Evolutionary conservation across 2,329 filamentous ascomycete genomes (phyloP), one percentile per base, ranked within the genome.

Genomic region (Colletotrichum graminicola): DNA sequence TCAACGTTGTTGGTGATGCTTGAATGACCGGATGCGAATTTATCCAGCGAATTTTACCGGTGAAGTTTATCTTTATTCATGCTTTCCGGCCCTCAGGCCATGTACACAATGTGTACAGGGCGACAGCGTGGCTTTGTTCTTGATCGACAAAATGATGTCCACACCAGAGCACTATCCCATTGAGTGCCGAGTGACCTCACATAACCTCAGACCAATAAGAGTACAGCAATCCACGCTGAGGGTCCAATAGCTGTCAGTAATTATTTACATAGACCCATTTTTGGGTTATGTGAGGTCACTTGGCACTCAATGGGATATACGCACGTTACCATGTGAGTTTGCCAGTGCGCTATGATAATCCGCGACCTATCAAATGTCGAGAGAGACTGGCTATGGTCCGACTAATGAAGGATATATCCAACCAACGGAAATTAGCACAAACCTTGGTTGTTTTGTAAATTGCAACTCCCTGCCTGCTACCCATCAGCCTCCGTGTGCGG

Each of bases 31-130:
- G 59, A 23, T 39, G 26, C 41, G 54, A 60, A 68, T 74, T 74
- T 73, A 74, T 43, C 69, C 69, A 74, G 63, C 55, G 63, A 57
- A 66, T 71, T 74, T 73, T 73, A 56, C 69, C 73, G 66, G 69
- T 49, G 61, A 8, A 16, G n/a, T 23, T 47, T 45, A n/a, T n/a
- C 18, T 45, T 47, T n/a, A 7, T n/a, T 47, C 12, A 47, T 4
- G 21, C 21, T 47, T n/a, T n/a, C 21, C 21, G 43, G 43, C 18
- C 18, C 18, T 3, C 18, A 7, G 41, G 41, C 6, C 18, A 43
- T 43, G 21, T 2, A 45, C 21, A n/a, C 8, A 18, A 14, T 21
- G 43, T n/a, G 18, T 45, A 3, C 21, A 1, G 43, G 43, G 41
- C 16, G 43, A 45, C 43, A n/a, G 21, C 8, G 21, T n/a, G 23